Evolutionary conservation across 192 early-diverging fungal genomes (phyloP), one percentile per base, ranked within the genome.

Genomic region (Gonapodya sp.): DNA sequence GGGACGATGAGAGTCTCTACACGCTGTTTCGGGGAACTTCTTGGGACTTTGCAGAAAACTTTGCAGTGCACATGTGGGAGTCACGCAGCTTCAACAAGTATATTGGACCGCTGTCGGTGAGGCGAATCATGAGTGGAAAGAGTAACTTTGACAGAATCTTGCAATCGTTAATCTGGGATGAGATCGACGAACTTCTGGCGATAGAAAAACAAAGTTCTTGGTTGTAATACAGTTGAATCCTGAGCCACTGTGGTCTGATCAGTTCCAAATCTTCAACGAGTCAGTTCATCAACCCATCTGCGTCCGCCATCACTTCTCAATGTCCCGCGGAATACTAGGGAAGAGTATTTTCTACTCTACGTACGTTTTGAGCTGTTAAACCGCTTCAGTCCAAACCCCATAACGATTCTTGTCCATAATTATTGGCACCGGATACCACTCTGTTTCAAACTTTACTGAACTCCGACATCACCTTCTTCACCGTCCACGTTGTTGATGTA

Each of bases 11-110:
- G 75, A 34, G 30, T 8, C 75, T 77, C 18, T 33, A 77, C 75
- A 34, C 18, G 8, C 75, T 77, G 8, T 77, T 77, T 33, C 75
- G 18, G 8, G 75, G 75, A 16, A 16, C 30, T 2, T 77, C 75
- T 16, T 77, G 75, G 75, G 75, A 77, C 75, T 77, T 77, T 34
- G 34, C 30, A 2, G 75, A 77, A 34, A 77, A 77, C 75, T 77
- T 77, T 33, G 75, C 30, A 8, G 34, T 77, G 30, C 75, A 77
- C 75, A 18, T 77, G 30, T 77, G 75, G 75, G 75, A 77, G 75
- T 32, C 30, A 8, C 18, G 34, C 18, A 32, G 30, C 8, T 77
- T 18, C 30, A 33, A 77, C 18, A 77, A 77, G 75, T 77, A 77
- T 33, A 18, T 77, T 34, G 34, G 2, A 2, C 30, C 30, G 30